Evolutionary conservation across 2,329 filamentous ascomycete genomes (phyloP).

Genomic region (Ophiostoma pallidulum): DNA sequence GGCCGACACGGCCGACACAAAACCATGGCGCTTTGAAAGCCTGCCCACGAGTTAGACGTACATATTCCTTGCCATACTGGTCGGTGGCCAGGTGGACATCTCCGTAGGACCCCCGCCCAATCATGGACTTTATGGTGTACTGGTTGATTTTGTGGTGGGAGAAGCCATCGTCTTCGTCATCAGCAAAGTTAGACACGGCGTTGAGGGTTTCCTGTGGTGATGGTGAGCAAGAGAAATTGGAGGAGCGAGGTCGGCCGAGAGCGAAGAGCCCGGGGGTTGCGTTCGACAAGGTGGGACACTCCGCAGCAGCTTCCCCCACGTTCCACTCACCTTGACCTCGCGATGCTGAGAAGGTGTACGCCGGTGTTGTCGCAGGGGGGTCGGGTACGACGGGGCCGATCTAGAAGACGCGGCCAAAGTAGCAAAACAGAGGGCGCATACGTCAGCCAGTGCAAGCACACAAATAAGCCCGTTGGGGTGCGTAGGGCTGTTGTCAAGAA

Average conservation of each 20-base stretch:
- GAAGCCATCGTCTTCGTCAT: slow-evolving; percentile 70
- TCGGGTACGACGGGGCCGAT: slow-evolving; percentile 39
- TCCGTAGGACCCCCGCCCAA: slow-evolving; percentile 92
- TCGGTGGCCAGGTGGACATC: slow-evolving; percentile 85
- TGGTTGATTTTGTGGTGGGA: slow-evolving; percentile 87
- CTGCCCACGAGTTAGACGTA: slow-evolving; percentile 43
- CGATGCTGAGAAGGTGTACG: slow-evolving; percentile 49
- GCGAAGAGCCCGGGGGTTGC: too few species aligned
- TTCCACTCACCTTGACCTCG: slow-evolving; percentile 42
- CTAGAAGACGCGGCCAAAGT: slow-evolving; percentile 23
- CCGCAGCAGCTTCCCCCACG: too few species aligned
- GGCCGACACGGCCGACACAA: too few species aligned
- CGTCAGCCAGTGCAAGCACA: too few species aligned
- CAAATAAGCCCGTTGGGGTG: too few species aligned
- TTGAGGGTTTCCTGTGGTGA: slow-evolving; percentile 76
- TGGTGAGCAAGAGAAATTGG: not conserved
- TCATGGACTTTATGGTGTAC: slow-evolving; percentile 88
- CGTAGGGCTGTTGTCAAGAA: too few species aligned
- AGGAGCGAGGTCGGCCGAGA: not conserved
- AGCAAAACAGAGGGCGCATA: too few species aligned
- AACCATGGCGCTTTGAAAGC: not conserved
- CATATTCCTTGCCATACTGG: slow-evolving; percentile 88
- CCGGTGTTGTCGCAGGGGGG: slow-evolving; percentile 48
- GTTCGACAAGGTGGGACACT: too few species aligned
- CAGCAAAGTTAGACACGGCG: slow-evolving; percentile 77